A percentile compares a stretch with the other conserved stretches of the same genome.
These are phyloP conservation scores for Betula pendula DNA, from an alignment of 306 rosid species.

Conservation along the genomic window DNA sequence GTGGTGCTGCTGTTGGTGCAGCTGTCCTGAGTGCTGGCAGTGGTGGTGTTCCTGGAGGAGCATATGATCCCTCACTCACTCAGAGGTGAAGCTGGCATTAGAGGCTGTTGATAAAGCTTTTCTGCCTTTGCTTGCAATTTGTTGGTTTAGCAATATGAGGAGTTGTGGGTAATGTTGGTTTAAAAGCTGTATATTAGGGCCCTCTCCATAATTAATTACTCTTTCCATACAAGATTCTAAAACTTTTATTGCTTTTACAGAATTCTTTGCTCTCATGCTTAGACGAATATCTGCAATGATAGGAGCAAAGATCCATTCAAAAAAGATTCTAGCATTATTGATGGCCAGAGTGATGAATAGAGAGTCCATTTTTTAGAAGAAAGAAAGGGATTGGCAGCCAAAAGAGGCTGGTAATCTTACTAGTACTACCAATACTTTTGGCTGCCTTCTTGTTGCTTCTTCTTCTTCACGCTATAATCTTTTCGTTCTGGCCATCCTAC, in stretches of 20 bases:
- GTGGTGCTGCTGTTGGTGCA: slow-evolving; percentile 31
- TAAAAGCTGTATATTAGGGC: background rate
- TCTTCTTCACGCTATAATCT: background rate
- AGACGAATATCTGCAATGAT: too few relatives aligned
- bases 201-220: background rate
- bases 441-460: background rate
- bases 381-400: too few relatives aligned
- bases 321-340: too few relatives aligned
- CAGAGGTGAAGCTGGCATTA: slow-evolving; percentile 24
- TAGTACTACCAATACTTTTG: too few relatives aligned
- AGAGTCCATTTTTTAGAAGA: too few relatives aligned
- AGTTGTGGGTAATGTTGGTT: background rate
- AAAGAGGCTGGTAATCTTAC: too few relatives aligned
- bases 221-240: background rate
- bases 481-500: too few relatives aligned
- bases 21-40: slow-evolving; percentile 20
- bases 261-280: background rate
- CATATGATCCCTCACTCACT: slow-evolving; percentile 44
- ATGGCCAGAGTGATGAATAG: too few relatives aligned
- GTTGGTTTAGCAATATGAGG: background rate
- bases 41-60: slow-evolving; percentile 36
- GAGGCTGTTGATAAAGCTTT: background rate
- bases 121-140: background rate
- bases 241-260: background rate
- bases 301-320: too few relatives aligned